These are phyloP conservation scores for Candida insectorum DNA, from an alignment of 805 yeast genomes.

Conservation along the genomic window DNA sequence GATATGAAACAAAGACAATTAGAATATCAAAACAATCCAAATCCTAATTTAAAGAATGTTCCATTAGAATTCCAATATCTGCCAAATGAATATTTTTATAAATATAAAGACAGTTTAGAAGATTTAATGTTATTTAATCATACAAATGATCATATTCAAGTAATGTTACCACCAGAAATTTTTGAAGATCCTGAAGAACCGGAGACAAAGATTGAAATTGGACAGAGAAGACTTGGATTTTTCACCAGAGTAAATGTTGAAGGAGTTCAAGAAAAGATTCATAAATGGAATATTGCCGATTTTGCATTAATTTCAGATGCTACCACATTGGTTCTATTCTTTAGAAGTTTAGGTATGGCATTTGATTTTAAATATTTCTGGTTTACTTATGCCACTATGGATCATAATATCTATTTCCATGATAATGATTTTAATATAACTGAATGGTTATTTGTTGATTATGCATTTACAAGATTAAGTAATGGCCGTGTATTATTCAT, in stretches of 20 bases:
- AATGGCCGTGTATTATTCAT: constrained; percentile 34
- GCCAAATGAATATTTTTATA: constrained; percentile 23
- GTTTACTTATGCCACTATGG: constrained; percentile 37
- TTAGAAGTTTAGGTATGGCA: constrained; percentile 24
- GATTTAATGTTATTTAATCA: constrained; percentile 18
- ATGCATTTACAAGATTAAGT: constrained; percentile 25
- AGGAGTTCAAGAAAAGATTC: constrained; percentile 16
- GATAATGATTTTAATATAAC: constrained; percentile 34
- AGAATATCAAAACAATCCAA: constrained; percentile 14
- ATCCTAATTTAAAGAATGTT: constrained; percentile 15
- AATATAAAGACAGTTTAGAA: constrained; percentile 19
- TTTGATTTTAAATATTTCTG: constrained; percentile 15
- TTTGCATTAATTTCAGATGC: constrained; percentile 23
- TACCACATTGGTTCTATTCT: constrained; percentile 26
- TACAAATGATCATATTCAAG: constrained; percentile 18
- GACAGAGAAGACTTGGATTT: constrained; percentile 26
- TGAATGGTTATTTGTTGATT: constrained; percentile 36
- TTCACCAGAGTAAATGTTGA: constrained; percentile 30
- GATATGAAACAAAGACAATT: constrained; percentile 14
- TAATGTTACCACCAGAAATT: constrained; percentile 12
- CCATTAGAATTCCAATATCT: constrained; percentile 32
- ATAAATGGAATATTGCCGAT: constrained; percentile 11
- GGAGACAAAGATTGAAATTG: constrained; percentile 14
- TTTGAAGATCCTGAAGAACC: constrained; percentile 12
- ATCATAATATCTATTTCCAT: constrained; percentile 34